Percentiles rank a stretch among this genome's conserved stretches.
Conservation (phyloP, 768 basidiomycete species). For the Rubroboletus pulcherrimus region DNA sequence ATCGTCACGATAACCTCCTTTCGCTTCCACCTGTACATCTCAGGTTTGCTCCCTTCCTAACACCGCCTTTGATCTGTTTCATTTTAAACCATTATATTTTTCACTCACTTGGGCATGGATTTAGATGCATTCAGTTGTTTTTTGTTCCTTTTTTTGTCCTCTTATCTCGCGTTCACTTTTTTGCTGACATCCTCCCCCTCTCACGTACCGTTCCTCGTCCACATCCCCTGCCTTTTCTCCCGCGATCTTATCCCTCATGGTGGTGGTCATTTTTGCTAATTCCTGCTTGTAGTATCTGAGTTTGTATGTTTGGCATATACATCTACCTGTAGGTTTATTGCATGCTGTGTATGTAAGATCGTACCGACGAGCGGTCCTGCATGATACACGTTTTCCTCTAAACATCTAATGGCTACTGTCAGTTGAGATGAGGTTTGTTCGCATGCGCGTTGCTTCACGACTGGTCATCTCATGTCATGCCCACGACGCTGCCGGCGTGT, state of each 20-base stretch:
- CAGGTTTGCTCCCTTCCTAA: background rate
- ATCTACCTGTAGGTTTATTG: constrained; percentile 3
- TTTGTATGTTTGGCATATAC: constrained; percentile 3
- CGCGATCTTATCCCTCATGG: background rate
- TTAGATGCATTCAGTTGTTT: constrained; percentile 7
- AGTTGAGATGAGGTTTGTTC: background rate
- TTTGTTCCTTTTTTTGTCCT: background rate
- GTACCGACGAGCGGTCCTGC: background rate
- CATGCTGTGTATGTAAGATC: background rate
- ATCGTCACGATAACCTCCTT: background rate
- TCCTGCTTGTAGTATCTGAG: constrained; percentile 4
- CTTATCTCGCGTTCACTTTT: background rate
- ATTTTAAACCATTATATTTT: background rate
- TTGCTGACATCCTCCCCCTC: background rate
- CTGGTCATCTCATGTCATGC: background rate
- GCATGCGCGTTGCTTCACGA: too few relatives aligned
- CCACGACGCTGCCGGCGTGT: background rate
- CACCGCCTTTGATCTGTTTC: constrained; percentile 1
- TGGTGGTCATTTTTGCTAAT: background rate
- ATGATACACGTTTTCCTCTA: background rate
- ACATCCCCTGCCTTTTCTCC: background rate
- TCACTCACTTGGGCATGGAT: constrained; percentile 5
- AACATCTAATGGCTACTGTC: background rate
- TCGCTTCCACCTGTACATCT: background rate
- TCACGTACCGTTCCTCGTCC: background rate